Evolutionary conservation across 202 grass and related monocot species (phyloP), one percentile per base, ranked within the genome.

Genomic region (Setaria viridis): DNA sequence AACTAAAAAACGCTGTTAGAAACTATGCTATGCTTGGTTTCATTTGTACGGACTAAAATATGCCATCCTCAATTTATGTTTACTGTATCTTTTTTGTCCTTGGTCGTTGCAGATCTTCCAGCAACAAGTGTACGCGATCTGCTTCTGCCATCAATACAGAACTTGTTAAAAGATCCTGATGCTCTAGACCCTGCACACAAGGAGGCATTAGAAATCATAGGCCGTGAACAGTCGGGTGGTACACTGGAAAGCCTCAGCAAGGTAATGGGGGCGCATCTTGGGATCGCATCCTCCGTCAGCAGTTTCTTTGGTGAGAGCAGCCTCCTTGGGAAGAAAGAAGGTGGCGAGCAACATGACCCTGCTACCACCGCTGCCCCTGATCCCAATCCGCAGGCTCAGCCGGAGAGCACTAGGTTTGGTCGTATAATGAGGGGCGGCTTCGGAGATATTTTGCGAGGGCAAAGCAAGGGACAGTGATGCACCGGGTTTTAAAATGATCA

Each of bases 181-280:
- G 79, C 91, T 83, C 86, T 96, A 50, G 93, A 99, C 88, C 93
- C 93, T 82, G 93, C 93, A 15, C 96, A 99, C 76, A 99, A 99
- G 81, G 96, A 99, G 81, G 96, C 96, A 85, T 54, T 96, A 57
- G 96, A 96, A 91, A 85, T 99, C 49, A 94, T 99, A 81, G 67
- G 85, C 60, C 90, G 79, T 59, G 96, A 99, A 86, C 89, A 93
- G 82, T 95, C 91, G 17, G 93, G 87, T 58, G 89, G 90, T 55
- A 88, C 90, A 47, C 88, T 99, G 6, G 96, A 94, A 70, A 95
- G 90, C 85, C 88, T 96, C 70, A 89, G 93, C 54, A 95, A 95
- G 79, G 96, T 89, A 25, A 99, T 99, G 96, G 91, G 93, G 8
- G 84, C 90, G n/a, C 93, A 99, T 89, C 89, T 99, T 45, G 93